Evolutionary conservation across 73 alveolate species (phyloP), one percentile per base, ranked within the genome.

Genomic region (Paramecium biaurelia): DNA sequence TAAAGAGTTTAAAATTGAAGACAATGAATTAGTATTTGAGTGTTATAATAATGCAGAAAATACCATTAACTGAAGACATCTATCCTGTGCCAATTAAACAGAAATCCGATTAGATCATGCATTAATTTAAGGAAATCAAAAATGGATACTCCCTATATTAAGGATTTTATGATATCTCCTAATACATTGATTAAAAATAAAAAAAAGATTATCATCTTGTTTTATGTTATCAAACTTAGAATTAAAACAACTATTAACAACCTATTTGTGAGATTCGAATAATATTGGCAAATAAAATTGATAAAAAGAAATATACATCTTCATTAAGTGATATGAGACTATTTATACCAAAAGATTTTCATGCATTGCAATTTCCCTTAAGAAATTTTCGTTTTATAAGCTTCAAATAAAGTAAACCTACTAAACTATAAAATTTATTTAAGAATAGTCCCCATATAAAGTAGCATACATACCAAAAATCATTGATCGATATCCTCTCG

Each of bases 401-500:
- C 5, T 79, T n/a, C 37, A 79, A 79, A 79, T 11, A 9, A 79
- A 79, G 90, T 42, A 79, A 70, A 15, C n/a, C 24, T 8, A 35
- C 4, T 7, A 45, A 14, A 9, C 58, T 41, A 14, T 45, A 53
- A 15, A 53, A 4, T 42, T 9, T 32, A 18, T 5, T 23, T 41
- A 41, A 41, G 90, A 79, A 79, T 42, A 7, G 43, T 79, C 90
- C 8, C 90, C 90, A 24, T 79, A 38, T 45, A 43, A 79, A 41
- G 26, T 79, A 41, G 42, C 76, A 6, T 79, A 79, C 57, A 79
- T 45, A 45, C 53, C 90, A 23, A 41, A 79, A 10, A 24, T 79
- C 23, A 79, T 45, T 79, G 89, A 76, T 76, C 4, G 70, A 15
- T 76, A 76, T 76, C 89, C 89, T 32, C 10, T 37, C 1, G 70